These are phyloP conservation scores for Senna siamea DNA, from an alignment of 306 rosid genomes.

Conservation along the genomic window DNA sequence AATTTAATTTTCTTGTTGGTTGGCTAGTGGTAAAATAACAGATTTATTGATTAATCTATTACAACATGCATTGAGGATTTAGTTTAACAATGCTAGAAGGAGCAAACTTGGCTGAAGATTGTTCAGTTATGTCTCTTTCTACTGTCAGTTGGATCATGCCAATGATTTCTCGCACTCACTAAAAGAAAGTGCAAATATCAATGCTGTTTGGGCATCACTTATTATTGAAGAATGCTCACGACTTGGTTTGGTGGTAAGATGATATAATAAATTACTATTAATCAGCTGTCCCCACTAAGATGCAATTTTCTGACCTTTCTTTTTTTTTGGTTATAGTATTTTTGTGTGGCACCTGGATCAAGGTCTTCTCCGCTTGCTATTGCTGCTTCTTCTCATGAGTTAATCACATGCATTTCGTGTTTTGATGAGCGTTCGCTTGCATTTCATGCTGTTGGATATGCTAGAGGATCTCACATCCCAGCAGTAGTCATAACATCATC, in stretches of 20 bases:
- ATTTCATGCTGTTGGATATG: slow-evolving; percentile 96
- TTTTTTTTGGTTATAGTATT: slow-evolving; percentile 65
- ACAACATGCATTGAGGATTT: slow-evolving; percentile 31
- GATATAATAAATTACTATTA: slow-evolving; percentile 30
- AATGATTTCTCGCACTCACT: slow-evolving; percentile 45
- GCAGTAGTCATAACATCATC: slow-evolving; percentile 94
- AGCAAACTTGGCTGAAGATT: slow-evolving; percentile 45
- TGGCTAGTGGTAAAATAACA: slow-evolving; percentile 4
- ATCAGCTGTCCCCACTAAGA: slow-evolving; percentile 26
- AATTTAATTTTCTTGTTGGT: neutral
- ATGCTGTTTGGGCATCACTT: slow-evolving; percentile 90
- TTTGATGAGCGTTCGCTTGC: slow-evolving; percentile 96
- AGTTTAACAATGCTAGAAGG: slow-evolving; percentile 33
- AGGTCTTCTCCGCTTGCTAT: slow-evolving; percentile 98
- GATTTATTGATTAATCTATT: slow-evolving; percentile 29
- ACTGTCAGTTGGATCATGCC: slow-evolving; percentile 71
- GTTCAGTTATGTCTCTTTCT: slow-evolving; percentile 50
- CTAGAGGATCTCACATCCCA: slow-evolving; percentile 87
- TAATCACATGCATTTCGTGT: slow-evolving; percentile 77
- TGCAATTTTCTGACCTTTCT: slow-evolving; percentile 48
- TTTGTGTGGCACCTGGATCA: slow-evolving; percentile 97
- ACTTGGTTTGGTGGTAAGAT: slow-evolving; percentile 91
- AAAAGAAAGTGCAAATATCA: slow-evolving; percentile 74
- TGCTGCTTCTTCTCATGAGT: slow-evolving; percentile 89
- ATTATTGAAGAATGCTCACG: slow-evolving; percentile 93